phyloP scores from a whole-genome alignment of 495 filamentous ascomycete species.

The Aspergillus carlsbadensis region DNA sequence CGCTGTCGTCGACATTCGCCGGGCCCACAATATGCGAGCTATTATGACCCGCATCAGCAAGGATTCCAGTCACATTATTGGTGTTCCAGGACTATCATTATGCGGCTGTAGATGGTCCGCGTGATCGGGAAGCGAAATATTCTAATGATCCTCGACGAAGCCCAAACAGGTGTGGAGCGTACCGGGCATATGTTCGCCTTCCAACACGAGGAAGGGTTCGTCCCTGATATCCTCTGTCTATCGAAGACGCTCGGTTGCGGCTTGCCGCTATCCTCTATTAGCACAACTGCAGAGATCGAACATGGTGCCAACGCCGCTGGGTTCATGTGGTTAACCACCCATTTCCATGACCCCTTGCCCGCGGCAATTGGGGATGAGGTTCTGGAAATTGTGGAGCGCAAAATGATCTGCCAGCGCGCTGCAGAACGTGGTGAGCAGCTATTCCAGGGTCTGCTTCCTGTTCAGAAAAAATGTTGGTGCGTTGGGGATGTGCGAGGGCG shows the following conservation, averaged over 20 bases:
- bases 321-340: conserved; percentile 36
- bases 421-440: conserved; percentile 39
- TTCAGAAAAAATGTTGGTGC: conserved; percentile 49
- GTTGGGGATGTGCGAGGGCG: conserved; percentile 57
- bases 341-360: conserved; percentile 54
- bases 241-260: conserved; percentile 57
- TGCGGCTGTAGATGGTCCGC: conserved; percentile 35
- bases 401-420: conserved; percentile 42
- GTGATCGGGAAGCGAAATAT: conserved; percentile 52
- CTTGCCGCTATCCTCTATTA: conserved; percentile 49
- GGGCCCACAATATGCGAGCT: conserved; percentile 34
- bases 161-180: conserved; percentile 53
- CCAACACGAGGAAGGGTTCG: conserved; percentile 42
- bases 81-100: conserved; percentile 40
- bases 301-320: conserved; percentile 27
- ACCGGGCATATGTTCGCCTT: conserved; percentile 53
- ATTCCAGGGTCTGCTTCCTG: conserved; percentile 35
- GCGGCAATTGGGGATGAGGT: conserved; percentile 56
- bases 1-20: conserved; percentile 30
- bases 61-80: conserved; percentile 10
- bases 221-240: conserved; percentile 53
- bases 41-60: conserved; percentile 21
- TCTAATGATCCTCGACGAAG: conserved; percentile 57
- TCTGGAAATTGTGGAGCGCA: conserved; percentile 54
- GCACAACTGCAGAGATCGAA: conserved; percentile 47